A percentile compares a stretch with the other conserved stretches of the same genome.
Evolutionary conservation across 2,329 filamentous ascomycete genomes (phyloP).

Genomic region (Neonectria hederae): DNA sequence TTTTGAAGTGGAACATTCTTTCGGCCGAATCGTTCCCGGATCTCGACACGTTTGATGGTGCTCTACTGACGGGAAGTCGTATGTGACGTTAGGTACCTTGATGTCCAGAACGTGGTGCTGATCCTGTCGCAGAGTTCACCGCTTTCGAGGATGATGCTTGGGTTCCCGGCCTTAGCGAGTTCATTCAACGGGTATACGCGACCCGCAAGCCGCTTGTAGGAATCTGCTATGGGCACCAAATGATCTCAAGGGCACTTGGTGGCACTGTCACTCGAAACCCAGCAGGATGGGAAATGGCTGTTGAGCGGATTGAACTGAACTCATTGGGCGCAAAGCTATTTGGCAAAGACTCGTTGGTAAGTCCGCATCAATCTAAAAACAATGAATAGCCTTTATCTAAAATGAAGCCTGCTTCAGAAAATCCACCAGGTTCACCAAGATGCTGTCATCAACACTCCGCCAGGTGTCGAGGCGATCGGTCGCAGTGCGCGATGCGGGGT

Average conservation of each 20-base stretch:
- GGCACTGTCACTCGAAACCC: constrained; percentile 21
- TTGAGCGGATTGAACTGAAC: constrained; percentile 13
- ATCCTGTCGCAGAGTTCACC: constrained; percentile 12
- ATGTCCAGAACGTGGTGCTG: background rate
- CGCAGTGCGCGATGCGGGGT: constrained; percentile 18
- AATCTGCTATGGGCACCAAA: constrained; percentile 32
- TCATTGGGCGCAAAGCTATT: constrained; percentile 13
- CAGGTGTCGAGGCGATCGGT: constrained; percentile 17
- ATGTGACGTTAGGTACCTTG: background rate
- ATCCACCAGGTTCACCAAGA: constrained; percentile 26
- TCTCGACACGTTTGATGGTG: constrained; percentile 21
- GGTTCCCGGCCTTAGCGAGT: constrained; percentile 16
- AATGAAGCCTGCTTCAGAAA: background rate
- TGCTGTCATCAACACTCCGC: constrained; percentile 15
- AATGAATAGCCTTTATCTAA: background rate
- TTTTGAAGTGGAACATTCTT: constrained; percentile 14
- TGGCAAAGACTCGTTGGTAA: constrained; percentile 17
- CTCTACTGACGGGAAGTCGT: constrained; percentile 27
- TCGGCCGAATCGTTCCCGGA: constrained; percentile 9
- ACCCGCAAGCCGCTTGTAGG: constrained; percentile 25
- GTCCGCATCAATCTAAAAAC: background rate
- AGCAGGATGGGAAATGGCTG: constrained; percentile 23
- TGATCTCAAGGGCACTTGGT: constrained; percentile 29
- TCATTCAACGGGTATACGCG: constrained; percentile 14
- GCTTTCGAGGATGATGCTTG: constrained; percentile 22